These are phyloP conservation scores for Pichia sp. DNA, from an alignment of 1,139 yeast species.

Conservation along the genomic window DNA sequence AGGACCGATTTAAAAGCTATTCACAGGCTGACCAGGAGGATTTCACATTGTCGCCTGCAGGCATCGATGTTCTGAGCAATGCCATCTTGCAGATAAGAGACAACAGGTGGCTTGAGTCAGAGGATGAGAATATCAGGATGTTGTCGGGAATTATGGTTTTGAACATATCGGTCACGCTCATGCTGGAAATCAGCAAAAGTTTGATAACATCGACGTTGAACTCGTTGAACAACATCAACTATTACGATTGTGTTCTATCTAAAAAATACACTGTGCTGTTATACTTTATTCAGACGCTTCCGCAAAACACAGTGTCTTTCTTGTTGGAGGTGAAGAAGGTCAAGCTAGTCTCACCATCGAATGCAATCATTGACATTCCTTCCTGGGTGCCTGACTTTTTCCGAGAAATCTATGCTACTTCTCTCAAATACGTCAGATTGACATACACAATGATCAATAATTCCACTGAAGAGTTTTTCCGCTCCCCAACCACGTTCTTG, in stretches of 20 bases:
- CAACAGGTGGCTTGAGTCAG: constrained; percentile 5
- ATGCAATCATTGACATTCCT: constrained; percentile 19
- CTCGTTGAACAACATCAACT: constrained; percentile 32
- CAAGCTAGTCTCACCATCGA: background rate
- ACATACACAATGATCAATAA: constrained; percentile 11
- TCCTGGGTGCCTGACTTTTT: constrained; percentile 25
- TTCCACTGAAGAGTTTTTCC: constrained; percentile 18
- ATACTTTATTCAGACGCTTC: constrained; percentile 37
- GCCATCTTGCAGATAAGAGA: constrained; percentile 2
- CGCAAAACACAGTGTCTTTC: constrained; percentile 16
- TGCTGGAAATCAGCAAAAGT: constrained; percentile 3
- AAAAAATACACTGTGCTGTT: constrained; percentile 27
- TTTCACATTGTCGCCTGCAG: constrained; percentile 1
- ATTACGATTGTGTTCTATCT: constrained; percentile 33
- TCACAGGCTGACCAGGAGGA: background rate
- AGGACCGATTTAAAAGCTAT: background rate
- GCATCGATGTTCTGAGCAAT: background rate
- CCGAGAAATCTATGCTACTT: background rate
- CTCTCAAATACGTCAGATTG: background rate
- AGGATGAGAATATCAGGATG: background rate
- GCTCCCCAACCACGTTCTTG: constrained; percentile 27
- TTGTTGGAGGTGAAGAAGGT: background rate
- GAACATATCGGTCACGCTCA: constrained; percentile 2
- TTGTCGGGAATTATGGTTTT: constrained; percentile 7
- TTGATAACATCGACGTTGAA: constrained; percentile 22